These are phyloP conservation scores for Furculomyces boomerangus DNA, from an alignment of 371 early-diverging fungal genomes.

Conservation along the genomic window DNA sequence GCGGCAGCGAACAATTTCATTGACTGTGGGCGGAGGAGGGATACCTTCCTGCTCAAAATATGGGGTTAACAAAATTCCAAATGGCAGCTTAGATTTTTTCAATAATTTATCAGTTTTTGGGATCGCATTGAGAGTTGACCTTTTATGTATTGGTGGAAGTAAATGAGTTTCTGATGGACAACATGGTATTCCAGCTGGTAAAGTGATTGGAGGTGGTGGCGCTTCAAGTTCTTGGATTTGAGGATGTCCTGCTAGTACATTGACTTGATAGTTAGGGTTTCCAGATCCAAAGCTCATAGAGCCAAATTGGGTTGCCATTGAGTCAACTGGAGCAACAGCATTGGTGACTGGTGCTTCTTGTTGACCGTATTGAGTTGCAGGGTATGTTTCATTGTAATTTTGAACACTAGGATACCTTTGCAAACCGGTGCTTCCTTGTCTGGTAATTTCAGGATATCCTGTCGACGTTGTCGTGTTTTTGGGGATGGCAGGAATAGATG, in stretches of 20 bases:
- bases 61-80: slow-evolving; percentile 83
- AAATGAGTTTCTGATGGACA: slow-evolving; percentile 47
- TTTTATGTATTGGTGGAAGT: slow-evolving; percentile 59
- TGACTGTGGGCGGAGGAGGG: slow-evolving; percentile 51
- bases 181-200: slow-evolving; percentile 47
- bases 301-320: slow-evolving; percentile 17
- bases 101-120: slow-evolving; percentile 64
- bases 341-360: not conserved
- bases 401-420: not conserved
- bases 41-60: slow-evolving; percentile 65
- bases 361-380: not conserved
- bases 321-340: not conserved
- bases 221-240: slow-evolving; percentile 31
- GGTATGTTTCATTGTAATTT: not conserved
- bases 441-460: not conserved
- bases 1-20: slow-evolving; percentile 73
- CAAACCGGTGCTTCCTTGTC: not conserved
- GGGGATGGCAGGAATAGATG: not conserved
- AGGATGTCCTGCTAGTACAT: slow-evolving; percentile 33
- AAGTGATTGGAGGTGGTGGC: slow-evolving; percentile 31
- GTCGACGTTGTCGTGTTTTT: not conserved
- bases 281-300: slow-evolving; percentile 16
- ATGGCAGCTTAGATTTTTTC: slow-evolving; percentile 54
- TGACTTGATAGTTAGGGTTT: slow-evolving; percentile 10
- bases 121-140: slow-evolving; percentile 75